Base-by-base conservation (phyloP, 139 green algal genomes). In the Zygnema circumcarinatum region DNA sequence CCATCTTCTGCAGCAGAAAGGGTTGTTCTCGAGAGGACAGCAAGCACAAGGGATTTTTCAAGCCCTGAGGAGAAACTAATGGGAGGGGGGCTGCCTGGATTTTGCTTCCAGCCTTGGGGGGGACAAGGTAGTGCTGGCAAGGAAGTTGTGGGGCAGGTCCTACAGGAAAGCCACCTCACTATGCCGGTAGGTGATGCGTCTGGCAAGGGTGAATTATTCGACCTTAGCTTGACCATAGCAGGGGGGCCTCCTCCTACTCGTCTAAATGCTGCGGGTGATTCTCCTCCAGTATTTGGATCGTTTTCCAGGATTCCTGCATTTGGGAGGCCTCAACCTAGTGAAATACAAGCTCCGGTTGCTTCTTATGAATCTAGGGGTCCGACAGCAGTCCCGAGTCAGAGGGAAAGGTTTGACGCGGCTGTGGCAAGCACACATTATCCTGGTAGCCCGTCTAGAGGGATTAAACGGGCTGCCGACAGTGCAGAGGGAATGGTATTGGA, bases 351-450 rank as follows among this genome's bases (percentile, higher is more conserved):
- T 52, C 69, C 69, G 11, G 69, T 78, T 25, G 69, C 69, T 3
- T 78, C 69, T 52, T 78, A 78, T 78, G 69, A 78, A 41, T 78
- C 69, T 41, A 39, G 69, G 16, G 69, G 69, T 16, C 47, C 47
- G 7, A 62, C 47, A 62, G 47, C 7, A 41, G 11, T 78, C 11
- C 69, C 69, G 7, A 16, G 7, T 62, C 69, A 78, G 69, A 11
- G 69, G 7, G 47, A 62, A 16, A 16, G 47, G 16, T 25, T 62
- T 7, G 47, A 62, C 16, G 47, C 16, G 7, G 47, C 47, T 62
- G 47, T 62, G 47, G 47, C 47, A 62, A 62, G 47, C 16, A 62
- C 47, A 62, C 16, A 25, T 7, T 7, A 62, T 62, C 7, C 47
- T 16, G 47, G 16, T 16, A 62, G 47, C 16, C 47, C 47, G 7